Evolutionary conservation across 345 rosid genomes (phyloP).

Genomic region (Hypericum perforatum): DNA sequence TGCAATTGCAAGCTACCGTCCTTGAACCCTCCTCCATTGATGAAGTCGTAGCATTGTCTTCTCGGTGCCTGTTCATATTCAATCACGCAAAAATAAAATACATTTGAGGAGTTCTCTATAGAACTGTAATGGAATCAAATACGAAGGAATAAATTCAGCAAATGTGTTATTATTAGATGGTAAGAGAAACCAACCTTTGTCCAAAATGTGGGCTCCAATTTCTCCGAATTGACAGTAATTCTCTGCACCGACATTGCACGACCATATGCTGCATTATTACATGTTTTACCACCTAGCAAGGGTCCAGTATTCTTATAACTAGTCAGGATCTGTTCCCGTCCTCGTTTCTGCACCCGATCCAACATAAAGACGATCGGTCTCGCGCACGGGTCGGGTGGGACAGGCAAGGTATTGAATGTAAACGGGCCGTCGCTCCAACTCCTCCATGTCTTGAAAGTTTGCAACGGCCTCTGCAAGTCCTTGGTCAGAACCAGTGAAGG

Average conservation of each 20-base stretch:
- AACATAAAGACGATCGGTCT: slow-evolving; percentile 50
- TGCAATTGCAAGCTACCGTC: no score
- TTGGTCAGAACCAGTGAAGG: slow-evolving; percentile 29
- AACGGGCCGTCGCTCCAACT: slow-evolving; percentile 53
- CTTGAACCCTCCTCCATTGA: no score
- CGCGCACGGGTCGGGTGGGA: slow-evolving; percentile 37
- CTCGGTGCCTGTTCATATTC: no score
- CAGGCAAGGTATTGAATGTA: slow-evolving; percentile 51
- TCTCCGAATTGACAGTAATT: slow-evolving; percentile 43
- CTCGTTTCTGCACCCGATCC: slow-evolving; percentile 33
- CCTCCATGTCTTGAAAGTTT: slow-evolving; percentile 74
- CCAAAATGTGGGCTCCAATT: slow-evolving; percentile 56
- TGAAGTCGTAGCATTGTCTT: no score
- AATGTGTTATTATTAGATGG: not conserved
- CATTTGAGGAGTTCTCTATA: no score
- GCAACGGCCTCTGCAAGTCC: slow-evolving; percentile 44
- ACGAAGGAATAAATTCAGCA: not conserved
- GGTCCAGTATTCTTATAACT: slow-evolving; percentile 24
- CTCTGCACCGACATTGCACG: slow-evolving; percentile 29
- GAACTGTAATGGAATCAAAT: not conserved
- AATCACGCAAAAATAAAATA: no score
- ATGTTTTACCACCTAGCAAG: slow-evolving; percentile 19
- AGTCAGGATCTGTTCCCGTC: slow-evolving; percentile 40
- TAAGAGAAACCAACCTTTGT: slow-evolving; percentile 33
- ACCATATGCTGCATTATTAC: slow-evolving; percentile 24